These are phyloP conservation scores for Rhizophagus prolifer DNA, from an alignment of 192 early-diverging fungal genomes.

Conservation along the genomic window DNA sequence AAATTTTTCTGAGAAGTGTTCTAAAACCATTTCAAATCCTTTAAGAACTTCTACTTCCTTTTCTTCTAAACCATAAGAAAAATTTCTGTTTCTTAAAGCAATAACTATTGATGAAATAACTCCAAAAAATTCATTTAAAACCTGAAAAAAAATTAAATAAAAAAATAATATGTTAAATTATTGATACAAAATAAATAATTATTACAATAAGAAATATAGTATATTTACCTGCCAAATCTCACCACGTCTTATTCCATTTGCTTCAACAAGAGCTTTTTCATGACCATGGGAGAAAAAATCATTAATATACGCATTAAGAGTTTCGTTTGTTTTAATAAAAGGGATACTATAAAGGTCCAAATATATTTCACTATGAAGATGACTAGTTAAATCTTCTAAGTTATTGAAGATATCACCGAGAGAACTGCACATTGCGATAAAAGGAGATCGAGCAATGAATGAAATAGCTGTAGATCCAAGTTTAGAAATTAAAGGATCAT, in stretches of 20 bases:
- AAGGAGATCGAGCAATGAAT: conserved; percentile 23
- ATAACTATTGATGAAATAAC: background rate
- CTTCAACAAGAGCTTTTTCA: conserved; percentile 14
- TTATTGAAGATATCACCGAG: conserved; percentile 7
- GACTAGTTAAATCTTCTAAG: conserved; percentile 13
- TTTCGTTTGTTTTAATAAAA: background rate
- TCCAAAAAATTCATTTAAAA: conserved; percentile 21
- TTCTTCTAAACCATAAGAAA: no score
- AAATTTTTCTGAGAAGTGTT: conserved; percentile 14
- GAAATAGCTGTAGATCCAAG: background rate
- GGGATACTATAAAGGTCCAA: conserved; percentile 20
- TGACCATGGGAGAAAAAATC: conserved; percentile 29
- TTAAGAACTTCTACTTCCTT: background rate
- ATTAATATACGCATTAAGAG: conserved; percentile 21
- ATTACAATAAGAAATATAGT: no score
- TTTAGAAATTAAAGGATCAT: background rate
- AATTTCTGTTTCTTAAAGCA: background rate
- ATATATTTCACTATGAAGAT: conserved; percentile 23
- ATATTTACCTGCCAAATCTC: conserved; percentile 27
- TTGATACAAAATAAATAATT: no score
- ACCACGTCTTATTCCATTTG: conserved; percentile 30
- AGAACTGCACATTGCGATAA: conserved; percentile 21
- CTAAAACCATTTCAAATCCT: conserved; percentile 8
- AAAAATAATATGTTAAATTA: background rate
- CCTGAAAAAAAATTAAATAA: background rate